Base-by-base conservation (phyloP, 331 rosid species). In the Phaseolus coccineus region DNA sequence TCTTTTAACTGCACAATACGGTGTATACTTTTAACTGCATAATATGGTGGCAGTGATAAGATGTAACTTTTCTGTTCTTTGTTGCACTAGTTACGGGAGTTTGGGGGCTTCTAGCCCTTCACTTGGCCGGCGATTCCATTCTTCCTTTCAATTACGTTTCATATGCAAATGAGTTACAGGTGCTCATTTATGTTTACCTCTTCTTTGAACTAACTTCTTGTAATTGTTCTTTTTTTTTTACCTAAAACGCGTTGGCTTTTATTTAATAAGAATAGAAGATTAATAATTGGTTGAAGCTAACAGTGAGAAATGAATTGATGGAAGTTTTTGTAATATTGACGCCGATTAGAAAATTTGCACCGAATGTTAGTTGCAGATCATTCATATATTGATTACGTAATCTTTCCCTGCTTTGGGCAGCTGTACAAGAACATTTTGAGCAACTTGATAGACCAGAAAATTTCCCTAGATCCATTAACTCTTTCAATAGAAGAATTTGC, bases 21-120 rank as follows among this genome's bases (percentile, higher is more conserved):
- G 24, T 51, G 22, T 19, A 19, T 19, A 19, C 16, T n/a, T 69
- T 42, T 35, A 61, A 47, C 6, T 24, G 46, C 73, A 44, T 42
- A 5, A 15, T 62, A 9, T 62, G 69, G 8, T 24, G 71, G n/a
- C 33, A 72, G 22, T 35, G 65, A 24, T 73, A 35, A 22, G 63
- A 61, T 78, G 50, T 73, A 63, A 37, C 40, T 80, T 71, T 71
- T 71, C 66, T 80, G 46, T 68, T 71, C 28, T 61, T 46, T 76
- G 44, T 77, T 85, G 57, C 65, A 44, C 72, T 83, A 95, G 98
- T 92, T 85, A 88, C 93, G 57, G 97, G 89, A 87, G 80, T 90
- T 69, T 95, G 97, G 97, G 98, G 98, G 57, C 97, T 91, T 79
- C 82, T 92, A 42, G 97, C 97, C 4, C 97, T 95, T 64, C 97